phyloP scores from a whole-genome alignment of 306 rosid species.

The Sophora flavescens region DNA sequence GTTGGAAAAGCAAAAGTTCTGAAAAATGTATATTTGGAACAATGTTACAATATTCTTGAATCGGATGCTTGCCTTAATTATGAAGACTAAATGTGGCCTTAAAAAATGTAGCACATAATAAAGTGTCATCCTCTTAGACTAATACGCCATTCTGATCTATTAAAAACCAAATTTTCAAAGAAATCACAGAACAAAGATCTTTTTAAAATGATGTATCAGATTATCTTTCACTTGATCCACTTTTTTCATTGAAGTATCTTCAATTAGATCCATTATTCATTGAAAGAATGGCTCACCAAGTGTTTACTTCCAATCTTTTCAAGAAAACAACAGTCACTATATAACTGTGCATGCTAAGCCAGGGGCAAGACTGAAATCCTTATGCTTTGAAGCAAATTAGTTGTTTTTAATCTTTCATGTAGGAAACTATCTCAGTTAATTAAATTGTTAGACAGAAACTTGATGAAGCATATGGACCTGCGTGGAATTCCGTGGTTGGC shows the following conservation, averaged over 20 bases:
- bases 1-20: background rate
- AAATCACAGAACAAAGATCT: background rate
- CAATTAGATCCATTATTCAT: background rate
- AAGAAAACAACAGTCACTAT: background rate
- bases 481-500: constrained; percentile 78
- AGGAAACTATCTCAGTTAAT: constrained; percentile 7
- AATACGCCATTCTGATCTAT: background rate
- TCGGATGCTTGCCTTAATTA: constrained; percentile 28
- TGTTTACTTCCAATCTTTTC: background rate
- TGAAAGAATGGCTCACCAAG: background rate
- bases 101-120: background rate
- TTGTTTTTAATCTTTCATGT: constrained; percentile 15
- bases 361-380: constrained; percentile 2
- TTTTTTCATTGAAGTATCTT: background rate
- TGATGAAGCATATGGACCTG: constrained; percentile 73
- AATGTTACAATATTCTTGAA: background rate
- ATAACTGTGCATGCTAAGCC: background rate
- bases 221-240: background rate
- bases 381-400: background rate
- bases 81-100: constrained; percentile 11
- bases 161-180: background rate
- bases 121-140: background rate
- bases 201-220: background rate
- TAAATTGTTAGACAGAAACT: constrained; percentile 53
- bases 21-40: too few species aligned